Evolutionary conservation across 164 flowering plant genomes (phyloP).

Genomic region (Chloranthus sessilifolius): DNA sequence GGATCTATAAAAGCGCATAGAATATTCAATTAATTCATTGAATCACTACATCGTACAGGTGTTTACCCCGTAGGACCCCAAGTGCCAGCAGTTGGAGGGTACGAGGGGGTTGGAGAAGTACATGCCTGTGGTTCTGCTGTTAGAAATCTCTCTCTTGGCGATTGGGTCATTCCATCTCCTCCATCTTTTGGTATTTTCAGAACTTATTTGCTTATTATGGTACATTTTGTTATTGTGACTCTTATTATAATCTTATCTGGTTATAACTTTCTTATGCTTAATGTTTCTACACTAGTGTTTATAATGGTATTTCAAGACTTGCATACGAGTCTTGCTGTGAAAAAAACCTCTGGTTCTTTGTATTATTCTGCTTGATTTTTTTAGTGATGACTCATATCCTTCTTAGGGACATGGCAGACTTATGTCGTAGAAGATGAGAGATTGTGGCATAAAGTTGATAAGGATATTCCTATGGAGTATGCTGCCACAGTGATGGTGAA

Average conservation of each 20-base stretch:
- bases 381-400: slow-evolving; percentile 15
- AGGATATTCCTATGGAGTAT: slow-evolving; percentile 71
- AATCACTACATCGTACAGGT: no score
- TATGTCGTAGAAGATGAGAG: slow-evolving; percentile 75
- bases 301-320: no score
- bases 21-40: no score
- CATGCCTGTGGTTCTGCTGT: slow-evolving; percentile 70
- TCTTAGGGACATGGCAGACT: slow-evolving; percentile 88
- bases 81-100: slow-evolving; percentile 91
- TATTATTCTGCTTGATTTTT: slow-evolving; percentile 4
- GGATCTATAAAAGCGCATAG: no score
- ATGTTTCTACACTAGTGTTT: not conserved
- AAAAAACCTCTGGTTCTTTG: slow-evolving; percentile 1
- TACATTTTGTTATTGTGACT: not conserved
- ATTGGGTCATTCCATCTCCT: slow-evolving; percentile 90
- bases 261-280: no score
- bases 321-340: not conserved
- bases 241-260: not conserved
- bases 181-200: slow-evolving; percentile 63
- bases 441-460: slow-evolving; percentile 80
- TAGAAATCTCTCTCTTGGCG: slow-evolving; percentile 65
- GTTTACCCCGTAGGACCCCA: slow-evolving; percentile 91
- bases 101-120: slow-evolving; percentile 95
- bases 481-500: slow-evolving; percentile 88
- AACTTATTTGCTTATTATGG: not conserved